Evolutionary conservation across 1,139 yeast genomes (phyloP), one percentile per base, ranked within the genome.

Genomic region (Protomyces inundatus): DNA sequence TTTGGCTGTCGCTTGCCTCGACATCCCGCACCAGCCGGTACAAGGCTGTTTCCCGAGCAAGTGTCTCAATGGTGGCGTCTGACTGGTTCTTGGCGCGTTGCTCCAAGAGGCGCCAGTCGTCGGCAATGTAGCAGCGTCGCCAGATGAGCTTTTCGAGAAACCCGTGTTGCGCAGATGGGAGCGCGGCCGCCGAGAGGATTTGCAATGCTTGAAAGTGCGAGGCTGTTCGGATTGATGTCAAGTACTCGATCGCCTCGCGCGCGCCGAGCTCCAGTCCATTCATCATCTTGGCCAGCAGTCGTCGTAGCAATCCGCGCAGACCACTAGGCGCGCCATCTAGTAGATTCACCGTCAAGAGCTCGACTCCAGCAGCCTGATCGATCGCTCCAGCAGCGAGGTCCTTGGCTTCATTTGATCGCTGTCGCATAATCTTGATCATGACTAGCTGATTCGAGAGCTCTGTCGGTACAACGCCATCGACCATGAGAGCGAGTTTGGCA

Each of bases 111-210:
- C 72, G 66, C 88, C 90, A 85, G 68, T 84, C 82, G 68, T 84
- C 86, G 1, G 82, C 79, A n/a, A 84, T 70, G 7, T 87, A 75
- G 55, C 87, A 77, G 66, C 93, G 78, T 69, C 84, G 77, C 93
- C 95, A 87, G 1, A 86, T 76, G 14, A 65, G 36, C n/a, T 53
- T 40, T 33, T 56, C 60, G 33, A 51, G 42, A 42, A 58, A 55
- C 14, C 30, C 39, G 36, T 46, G 39, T 23, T 53, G 57, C 12
- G 51, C 62, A 5, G 48, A 50, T 6, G 66, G 63, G 10, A 67
- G 34, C 4, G 62, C 39, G 42, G 46, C 34, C 10, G 35, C 30
- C 30, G n/a, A 14, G 4, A 81, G 65, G 23, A 82, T 69, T 65
- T 78, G 77, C 61, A 82, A 70, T 0, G 84, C 82, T 50, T 76